Conservation (phyloP, 2,329 filamentous ascomycete genomes). For the Cladophialophora chaetospira region DNA sequence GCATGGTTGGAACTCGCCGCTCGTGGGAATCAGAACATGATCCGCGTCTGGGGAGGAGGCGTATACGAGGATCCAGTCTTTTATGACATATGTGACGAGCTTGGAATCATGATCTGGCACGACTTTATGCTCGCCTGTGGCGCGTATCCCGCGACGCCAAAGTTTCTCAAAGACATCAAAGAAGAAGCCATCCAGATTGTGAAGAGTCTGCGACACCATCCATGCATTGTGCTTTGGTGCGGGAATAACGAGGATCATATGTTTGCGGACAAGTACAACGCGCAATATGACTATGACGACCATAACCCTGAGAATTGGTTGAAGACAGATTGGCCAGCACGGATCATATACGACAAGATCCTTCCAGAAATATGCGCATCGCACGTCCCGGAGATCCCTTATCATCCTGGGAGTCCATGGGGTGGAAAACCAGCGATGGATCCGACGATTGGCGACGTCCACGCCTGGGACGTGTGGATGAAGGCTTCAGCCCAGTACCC, state of each 20-base stretch:
- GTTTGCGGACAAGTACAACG: background rate
- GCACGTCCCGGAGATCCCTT: background rate
- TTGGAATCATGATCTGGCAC: conserved; percentile 83
- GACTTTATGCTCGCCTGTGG: conserved; percentile 86
- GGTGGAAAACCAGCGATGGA: background rate
- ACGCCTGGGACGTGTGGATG: background rate
- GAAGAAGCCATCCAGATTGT: conserved; percentile 38
- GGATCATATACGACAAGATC: conserved; percentile 92
- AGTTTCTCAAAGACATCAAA: background rate
- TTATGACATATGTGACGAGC: conserved; percentile 74
- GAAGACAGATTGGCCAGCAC: conserved; percentile 83
- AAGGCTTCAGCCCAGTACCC: background rate
- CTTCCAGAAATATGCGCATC: conserved; percentile 69
- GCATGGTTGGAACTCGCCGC: conserved; percentile 55
- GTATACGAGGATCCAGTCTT: conserved; percentile 76
- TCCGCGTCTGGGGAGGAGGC: conserved; percentile 72
- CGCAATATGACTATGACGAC: background rate
- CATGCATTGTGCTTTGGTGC: conserved; percentile 82
- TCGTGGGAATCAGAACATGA: conserved; percentile 17
- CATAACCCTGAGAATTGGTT: conserved; percentile 74
- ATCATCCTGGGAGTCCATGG: background rate
- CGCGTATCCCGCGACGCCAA: conserved; percentile 52
- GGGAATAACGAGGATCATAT: conserved; percentile 78
- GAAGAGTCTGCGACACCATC: conserved; percentile 75
- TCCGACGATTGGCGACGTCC: background rate